Evolutionary conservation across 306 rosid species (phyloP).

Genomic region (Arachis hypogaea): DNA sequence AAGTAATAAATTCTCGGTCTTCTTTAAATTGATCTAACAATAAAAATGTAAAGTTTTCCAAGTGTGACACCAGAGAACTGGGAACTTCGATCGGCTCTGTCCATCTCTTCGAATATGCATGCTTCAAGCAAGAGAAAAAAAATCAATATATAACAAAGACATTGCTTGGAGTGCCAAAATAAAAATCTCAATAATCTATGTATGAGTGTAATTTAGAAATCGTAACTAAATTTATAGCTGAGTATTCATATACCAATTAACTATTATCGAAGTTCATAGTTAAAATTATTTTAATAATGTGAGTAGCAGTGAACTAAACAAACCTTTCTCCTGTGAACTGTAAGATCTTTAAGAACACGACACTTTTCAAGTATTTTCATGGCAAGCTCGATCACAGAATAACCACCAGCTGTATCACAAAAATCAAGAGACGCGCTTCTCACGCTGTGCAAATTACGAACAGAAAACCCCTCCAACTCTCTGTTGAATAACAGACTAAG

Average conservation of each 20-base stretch:
- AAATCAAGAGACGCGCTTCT: too few species aligned
- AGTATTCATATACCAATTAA: too few species aligned
- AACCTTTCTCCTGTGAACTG: neutral
- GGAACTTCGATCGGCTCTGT: neutral
- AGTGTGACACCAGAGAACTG: neutral
- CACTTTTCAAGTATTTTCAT: neutral
- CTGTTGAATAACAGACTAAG: too few species aligned
- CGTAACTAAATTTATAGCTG: too few species aligned
- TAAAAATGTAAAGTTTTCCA: neutral
- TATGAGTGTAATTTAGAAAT: neutral
- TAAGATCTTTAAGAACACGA: neutral
- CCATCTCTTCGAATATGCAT: neutral
- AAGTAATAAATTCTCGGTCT: neutral
- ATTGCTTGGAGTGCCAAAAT: neutral
- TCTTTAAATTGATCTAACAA: neutral
- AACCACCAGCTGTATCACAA: too few species aligned
- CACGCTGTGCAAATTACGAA: too few species aligned
- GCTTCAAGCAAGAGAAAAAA: neutral
- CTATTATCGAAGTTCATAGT: too few species aligned
- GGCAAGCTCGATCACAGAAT: neutral
- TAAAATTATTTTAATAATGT: too few species aligned
- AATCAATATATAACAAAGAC: too few species aligned
- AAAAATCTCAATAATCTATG: neutral
- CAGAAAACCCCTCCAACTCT: too few species aligned
- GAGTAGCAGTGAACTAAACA: neutral